Percentiles rank a stretch among this genome's conserved stretches.
phyloP scores from a whole-genome alignment of 139 green algal genomes.

The Micractinium conductrix region DNA sequence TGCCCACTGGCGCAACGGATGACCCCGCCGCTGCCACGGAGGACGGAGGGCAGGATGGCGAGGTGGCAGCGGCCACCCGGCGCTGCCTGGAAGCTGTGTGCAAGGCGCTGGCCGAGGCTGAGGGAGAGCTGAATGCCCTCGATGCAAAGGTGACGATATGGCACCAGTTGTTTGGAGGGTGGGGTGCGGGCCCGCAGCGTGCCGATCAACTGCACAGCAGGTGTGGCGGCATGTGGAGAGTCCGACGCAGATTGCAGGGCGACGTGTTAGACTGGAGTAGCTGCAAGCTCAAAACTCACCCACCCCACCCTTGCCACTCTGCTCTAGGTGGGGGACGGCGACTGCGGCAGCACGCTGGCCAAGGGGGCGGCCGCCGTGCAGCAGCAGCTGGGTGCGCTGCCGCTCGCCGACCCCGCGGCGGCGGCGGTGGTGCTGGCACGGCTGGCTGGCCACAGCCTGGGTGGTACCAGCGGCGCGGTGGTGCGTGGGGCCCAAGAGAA shows the following conservation, averaged over 20 bases:
- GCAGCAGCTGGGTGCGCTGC: conserved; percentile 25
- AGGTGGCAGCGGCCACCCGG: conserved; percentile 4
- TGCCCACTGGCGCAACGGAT: conserved; percentile 27
- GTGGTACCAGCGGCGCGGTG: conserved; percentile 73
- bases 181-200: too few relatives aligned
- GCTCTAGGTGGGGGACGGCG: conserved; percentile 78
- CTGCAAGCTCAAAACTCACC: neutral
- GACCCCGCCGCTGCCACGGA: neutral
- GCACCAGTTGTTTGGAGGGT: neutral
- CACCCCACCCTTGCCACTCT: too few relatives aligned
- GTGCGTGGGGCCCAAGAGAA: too few relatives aligned
- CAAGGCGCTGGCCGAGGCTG: conserved; percentile 48
- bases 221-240: too few relatives aligned
- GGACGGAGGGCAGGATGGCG: neutral
- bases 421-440: conserved; percentile 38
- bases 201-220: too few relatives aligned
- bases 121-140: conserved; percentile 61
- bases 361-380: conserved; percentile 62
- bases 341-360: conserved; percentile 81
- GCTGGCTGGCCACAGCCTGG: conserved; percentile 59
- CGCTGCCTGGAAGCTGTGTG: conserved; percentile 43
- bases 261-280: too few relatives aligned
- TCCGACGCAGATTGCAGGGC: too few relatives aligned
- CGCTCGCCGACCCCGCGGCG: conserved; percentile 33
- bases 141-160: conserved; percentile 52